Evolutionary conservation across 768 basidiomycete species (phyloP), one percentile per base, ranked within the genome.

Genomic region (Exidia glandulosa): DNA sequence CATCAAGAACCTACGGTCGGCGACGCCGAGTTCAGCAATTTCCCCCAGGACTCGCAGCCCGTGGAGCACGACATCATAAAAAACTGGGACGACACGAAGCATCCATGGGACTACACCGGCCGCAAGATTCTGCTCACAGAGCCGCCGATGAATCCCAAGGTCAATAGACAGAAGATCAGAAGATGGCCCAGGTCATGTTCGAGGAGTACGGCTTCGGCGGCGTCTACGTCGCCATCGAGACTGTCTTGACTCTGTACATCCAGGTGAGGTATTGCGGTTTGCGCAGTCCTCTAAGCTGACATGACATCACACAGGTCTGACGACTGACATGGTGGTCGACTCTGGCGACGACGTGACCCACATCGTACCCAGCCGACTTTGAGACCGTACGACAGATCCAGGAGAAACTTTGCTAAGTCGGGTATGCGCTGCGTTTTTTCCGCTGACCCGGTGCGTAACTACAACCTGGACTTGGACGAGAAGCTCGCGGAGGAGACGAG

Each of bases 51-150:
- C 33, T 91, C 94, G 0, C 96, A 98, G 68, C 96, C 96, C 1
- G 93, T 99, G 90, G 96, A 99, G n/a, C 96, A 99, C 72, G 96
- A 96, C 45, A 97, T 99, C 74, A 87, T 99, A 54, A 87, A 88
- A 66, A 97, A 98, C 74, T 99, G 96, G 96, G 91, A 94, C 70
- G 96, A 99, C 74, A 99, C 98, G 96, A 87, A 87, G 69, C 83
- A 91, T 67, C 80, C 98, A 16, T 99, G 96, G 96, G 86, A 99
- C 72, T 98, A 97, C 74, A 99, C 96, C 1, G 96, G 92, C 0
- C 79, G 83, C 62, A 99, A 97, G 75, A 81, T 99, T 36, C 73
- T 99, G 62, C 79, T 99, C 66, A 99, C 96, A 0, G 96, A 99
- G 72, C 96, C 96, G 19, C 96, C 96, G 31, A 98, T 98, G 96